Evolutionary conservation across 345 rosid genomes (phyloP), one percentile per base, ranked within the genome.

Genomic region (Citrus inodora): DNA sequence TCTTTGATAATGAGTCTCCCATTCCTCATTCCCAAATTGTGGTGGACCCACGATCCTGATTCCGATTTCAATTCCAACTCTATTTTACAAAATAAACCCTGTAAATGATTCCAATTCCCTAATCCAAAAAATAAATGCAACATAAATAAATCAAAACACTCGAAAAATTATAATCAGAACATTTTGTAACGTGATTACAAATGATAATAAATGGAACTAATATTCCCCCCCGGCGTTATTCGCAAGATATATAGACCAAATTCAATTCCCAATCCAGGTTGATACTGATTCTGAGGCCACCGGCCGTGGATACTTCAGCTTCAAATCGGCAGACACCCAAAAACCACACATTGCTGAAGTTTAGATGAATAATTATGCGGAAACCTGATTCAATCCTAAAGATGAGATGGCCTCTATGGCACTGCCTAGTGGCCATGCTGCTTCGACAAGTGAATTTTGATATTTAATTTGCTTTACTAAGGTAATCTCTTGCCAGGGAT

Each of bases 401-500:
- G 91, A 78, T 62, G 98, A 96, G 14, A 94, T 84, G 16, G 98
- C 98, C 84, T 94, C 98, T 21, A 96, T 94, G 79, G 98, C 99
- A 55, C 99, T 96, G 83, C 98, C 99, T 11, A 96, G 83, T 22
- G 99, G 99, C 99, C 99, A 96, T 14, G 98, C 97, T 42, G 98
- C 98, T 87, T 94, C 98, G n/a, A 94, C 98, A 0, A 86, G 87
- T 63, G 88, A 75, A 61, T 87, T 82, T 7, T 88, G 86, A 63
- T 94, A 96, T 79, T 88, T 80, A 51, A 96, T 88, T 82, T 96
- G 78, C 90, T 96, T 96, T 74, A 91, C 97, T 82, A 96, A 80
- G 35, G 94, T 96, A 71, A 96, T 90, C 69, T 90, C 81, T 83
- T 94, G 98, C 85, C 90, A 79, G 42, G 93, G 88, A 84, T 90